Evolutionary conservation across 139 green algal genomes (phyloP), one percentile per base, ranked within the genome.

Genomic region (Nannochloris sp.): DNA sequence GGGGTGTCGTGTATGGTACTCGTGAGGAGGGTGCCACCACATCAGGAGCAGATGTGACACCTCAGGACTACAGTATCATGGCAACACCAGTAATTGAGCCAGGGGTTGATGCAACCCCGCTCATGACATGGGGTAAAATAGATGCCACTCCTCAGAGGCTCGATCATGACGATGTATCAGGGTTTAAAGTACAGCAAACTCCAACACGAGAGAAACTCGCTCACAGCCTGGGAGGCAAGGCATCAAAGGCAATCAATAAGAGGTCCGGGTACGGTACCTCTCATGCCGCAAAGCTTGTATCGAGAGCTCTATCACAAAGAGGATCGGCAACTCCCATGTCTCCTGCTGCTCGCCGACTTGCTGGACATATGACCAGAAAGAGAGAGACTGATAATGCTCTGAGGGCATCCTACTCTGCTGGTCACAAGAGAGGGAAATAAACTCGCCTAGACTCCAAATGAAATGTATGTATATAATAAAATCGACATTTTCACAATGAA

Each of bases 111-210:
- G 70, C 62, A 40, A 87, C 79, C 1, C 88, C 87, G 2, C 63
- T 95, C 14, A 89, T 95, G 77, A 95, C 88, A 3, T 95, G 88
- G 88, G 88, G 88, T 17, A 84, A 93, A 50, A 80, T 95, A 17
- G 82, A 69, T 23, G 74, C 59, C 67, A 95, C 88, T 16, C 88
- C 88, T 5, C 61, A 92, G 68, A 70, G 88, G 10, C 62, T 78
- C 6, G 63, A 77, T 6, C 63, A 77, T 28, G 70, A 72, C 36
- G 33, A 70, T 56, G 55, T 26, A 17, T 36, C 69, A 1, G 63
- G 64, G 8, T 77, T 77, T 59, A 61, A 37, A 13, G 67, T 77
- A 28, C 48, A 48, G 5, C 57, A 77, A 28, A 40, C n/a, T n/a
- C 36, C 48, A 3, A 16, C 5, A 5, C 36, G 59, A 36, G 70